Conservation (phyloP, 306 rosid species). For the Ormosia emarginata region DNA sequence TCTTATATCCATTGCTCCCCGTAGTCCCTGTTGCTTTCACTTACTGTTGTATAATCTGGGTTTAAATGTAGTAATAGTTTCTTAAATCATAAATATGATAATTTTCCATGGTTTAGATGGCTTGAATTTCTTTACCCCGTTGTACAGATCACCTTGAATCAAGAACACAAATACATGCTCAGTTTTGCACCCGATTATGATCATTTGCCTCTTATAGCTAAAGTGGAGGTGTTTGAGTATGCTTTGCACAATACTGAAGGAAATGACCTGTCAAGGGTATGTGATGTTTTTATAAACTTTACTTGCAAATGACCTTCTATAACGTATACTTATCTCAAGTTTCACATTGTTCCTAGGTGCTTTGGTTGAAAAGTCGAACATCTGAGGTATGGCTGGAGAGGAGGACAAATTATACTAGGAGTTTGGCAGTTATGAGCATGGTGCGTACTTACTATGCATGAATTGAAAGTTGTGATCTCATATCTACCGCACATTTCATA, state of each 20-base stretch:
- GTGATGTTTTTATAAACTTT: not conserved
- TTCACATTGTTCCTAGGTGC: slow-evolving; percentile 55
- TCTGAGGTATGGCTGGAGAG: slow-evolving; percentile 98
- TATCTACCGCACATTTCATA: not conserved
- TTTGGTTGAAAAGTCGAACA: slow-evolving; percentile 98
- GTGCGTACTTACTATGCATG: slow-evolving; percentile 39
- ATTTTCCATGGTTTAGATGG: slow-evolving; percentile 20
- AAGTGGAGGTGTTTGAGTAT: slow-evolving; percentile 95
- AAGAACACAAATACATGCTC: slow-evolving; percentile 92
- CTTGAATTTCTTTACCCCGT: not conserved
- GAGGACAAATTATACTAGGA: slow-evolving; percentile 94
- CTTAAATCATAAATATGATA: not conserved
- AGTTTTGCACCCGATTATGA: slow-evolving; percentile 98
- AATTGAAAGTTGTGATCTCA: not conserved
- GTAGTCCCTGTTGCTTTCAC: not conserved
- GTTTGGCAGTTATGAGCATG: slow-evolving; percentile 99
- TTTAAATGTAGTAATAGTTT: slow-evolving; percentile 1
- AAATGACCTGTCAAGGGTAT: slow-evolving; percentile 83
- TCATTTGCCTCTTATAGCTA: slow-evolving; percentile 91
- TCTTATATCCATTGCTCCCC: not conserved
- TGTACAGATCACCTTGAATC: slow-evolving; percentile 81
- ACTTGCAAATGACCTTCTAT: slow-evolving; percentile 10
- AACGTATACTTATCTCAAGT: slow-evolving; percentile 20
- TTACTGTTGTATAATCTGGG: not conserved
- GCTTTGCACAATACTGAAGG: slow-evolving; percentile 93